phyloP scores from a whole-genome alignment of 306 rosid species.

The Cajanus cajan region DNA sequence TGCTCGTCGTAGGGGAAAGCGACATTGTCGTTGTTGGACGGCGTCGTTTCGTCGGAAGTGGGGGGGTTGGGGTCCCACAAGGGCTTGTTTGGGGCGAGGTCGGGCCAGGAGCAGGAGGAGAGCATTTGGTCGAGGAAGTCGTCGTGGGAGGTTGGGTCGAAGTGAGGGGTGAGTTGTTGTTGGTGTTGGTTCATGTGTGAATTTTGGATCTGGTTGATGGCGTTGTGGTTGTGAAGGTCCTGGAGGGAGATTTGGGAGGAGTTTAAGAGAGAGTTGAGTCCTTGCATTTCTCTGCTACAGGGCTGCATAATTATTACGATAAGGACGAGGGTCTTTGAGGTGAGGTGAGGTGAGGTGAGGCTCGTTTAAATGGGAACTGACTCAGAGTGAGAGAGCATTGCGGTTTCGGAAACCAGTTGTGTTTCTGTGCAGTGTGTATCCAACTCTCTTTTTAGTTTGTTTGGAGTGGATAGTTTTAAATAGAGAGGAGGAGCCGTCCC shows the following conservation, averaged over 20 bases:
- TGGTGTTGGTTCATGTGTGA: constrained; percentile 34
- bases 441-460: neutral
- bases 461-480: neutral
- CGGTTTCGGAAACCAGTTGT: neutral
- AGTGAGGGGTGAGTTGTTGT: constrained; percentile 26
- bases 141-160: constrained; percentile 63
- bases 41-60: constrained; percentile 37
- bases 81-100: constrained; percentile 24
- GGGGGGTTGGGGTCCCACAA: constrained; percentile 47
- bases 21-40: constrained; percentile 42
- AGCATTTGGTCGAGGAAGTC: constrained; percentile 89
- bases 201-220: constrained; percentile 37
- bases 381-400: neutral
- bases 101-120: constrained; percentile 36
- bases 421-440: neutral
- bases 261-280: constrained; percentile 55
- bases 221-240: constrained; percentile 49
- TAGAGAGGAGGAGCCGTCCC: neutral
- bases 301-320: constrained; percentile 47
- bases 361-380: neutral
- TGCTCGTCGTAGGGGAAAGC: constrained; percentile 55
- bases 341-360: neutral
- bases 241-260: constrained; percentile 58
- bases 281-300: constrained; percentile 68
- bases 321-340: no score